phyloP scores from a whole-genome alignment of 2,329 filamentous ascomycete genomes.

The Pseudocercospora fijiensis region DNA sequence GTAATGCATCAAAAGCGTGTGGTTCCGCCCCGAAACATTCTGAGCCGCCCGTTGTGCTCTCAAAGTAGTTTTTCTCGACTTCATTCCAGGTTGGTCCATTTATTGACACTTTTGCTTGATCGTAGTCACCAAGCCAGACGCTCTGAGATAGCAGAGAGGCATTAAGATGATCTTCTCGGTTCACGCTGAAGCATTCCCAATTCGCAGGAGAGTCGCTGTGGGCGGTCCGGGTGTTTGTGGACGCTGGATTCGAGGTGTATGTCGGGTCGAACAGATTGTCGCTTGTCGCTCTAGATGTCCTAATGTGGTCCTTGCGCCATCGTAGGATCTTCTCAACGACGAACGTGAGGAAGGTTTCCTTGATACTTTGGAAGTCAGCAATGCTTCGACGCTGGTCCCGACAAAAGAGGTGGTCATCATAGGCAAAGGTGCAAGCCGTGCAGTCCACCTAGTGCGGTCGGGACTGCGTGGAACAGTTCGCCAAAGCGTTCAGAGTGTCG shows the following conservation, averaged over 20 bases:
- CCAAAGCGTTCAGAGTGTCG: too few species aligned
- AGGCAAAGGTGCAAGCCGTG: too few species aligned
- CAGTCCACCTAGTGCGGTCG: too few species aligned
- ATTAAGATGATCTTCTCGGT: background rate
- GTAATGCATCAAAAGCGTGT: constrained; percentile 9
- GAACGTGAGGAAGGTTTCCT: background rate
- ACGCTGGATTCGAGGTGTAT: background rate
- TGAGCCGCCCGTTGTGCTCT: constrained; percentile 4
- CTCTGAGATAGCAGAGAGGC: constrained; percentile 8
- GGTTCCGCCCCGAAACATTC: constrained; percentile 2
- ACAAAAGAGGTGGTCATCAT: background rate
- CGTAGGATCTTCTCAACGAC: constrained; percentile 5
- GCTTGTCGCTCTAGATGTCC: background rate
- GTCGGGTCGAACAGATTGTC: constrained; percentile 4
- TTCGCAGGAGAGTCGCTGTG: background rate
- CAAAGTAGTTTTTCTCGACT: constrained; percentile 6
- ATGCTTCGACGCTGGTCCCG: background rate
- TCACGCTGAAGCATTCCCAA: background rate
- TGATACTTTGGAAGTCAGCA: constrained; percentile 4
- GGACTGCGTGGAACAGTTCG: too few species aligned
- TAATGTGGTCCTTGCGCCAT: constrained; percentile 10
- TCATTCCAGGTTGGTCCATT: constrained; percentile 8
- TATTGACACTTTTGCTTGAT: background rate
- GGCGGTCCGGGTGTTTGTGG: background rate
- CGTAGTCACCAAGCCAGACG: constrained; percentile 13